Evolutionary conservation across 2,329 filamentous ascomycete genomes (phyloP).

Genomic region (Dothideomycetes sp.): DNA sequence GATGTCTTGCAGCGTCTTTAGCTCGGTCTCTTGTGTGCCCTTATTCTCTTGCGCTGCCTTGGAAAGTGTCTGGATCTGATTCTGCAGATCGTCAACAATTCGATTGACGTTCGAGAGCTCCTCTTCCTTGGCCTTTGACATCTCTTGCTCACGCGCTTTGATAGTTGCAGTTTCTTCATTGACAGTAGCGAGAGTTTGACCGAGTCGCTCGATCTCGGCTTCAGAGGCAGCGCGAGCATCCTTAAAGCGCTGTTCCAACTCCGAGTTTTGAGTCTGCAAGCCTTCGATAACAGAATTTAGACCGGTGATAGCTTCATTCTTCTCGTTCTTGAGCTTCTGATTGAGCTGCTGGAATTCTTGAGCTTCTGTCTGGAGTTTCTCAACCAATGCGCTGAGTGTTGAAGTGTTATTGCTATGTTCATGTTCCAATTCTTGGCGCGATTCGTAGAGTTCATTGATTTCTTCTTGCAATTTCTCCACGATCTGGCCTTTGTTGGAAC

Average conservation of each 20-base stretch:
- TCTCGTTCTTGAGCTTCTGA: conserved; percentile 3
- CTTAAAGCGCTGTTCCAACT: conserved; percentile 6
- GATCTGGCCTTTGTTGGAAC: conserved; percentile 16
- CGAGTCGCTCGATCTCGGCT: not conserved
- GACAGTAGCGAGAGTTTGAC: not conserved
- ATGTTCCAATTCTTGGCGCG: not conserved
- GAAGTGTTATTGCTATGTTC: conserved; percentile 10
- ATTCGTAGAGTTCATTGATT: conserved; percentile 13
- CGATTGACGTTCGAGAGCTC: not conserved
- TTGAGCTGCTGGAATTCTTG: conserved; percentile 11
- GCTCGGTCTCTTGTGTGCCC: not conserved
- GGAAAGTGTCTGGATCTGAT: not conserved
- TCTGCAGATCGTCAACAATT: not conserved
- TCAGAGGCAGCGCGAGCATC: conserved; percentile 1
- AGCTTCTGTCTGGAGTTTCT: conserved; percentile 6
- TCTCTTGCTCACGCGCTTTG: conserved; percentile 6
- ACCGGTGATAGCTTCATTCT: conserved; percentile 8
- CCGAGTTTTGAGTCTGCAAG: not conserved
- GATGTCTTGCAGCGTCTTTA: conserved; percentile 1
- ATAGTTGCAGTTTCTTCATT: not conserved
- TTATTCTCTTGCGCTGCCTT: not conserved
- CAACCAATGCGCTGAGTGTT: conserved; percentile 9
- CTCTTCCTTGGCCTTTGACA: not conserved
- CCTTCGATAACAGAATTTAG: conserved; percentile 8
- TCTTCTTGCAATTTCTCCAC: conserved; percentile 17